Evolutionary conservation across 2,329 filamentous ascomycete genomes (phyloP).

Genomic region (Aspergillus sp.): DNA sequence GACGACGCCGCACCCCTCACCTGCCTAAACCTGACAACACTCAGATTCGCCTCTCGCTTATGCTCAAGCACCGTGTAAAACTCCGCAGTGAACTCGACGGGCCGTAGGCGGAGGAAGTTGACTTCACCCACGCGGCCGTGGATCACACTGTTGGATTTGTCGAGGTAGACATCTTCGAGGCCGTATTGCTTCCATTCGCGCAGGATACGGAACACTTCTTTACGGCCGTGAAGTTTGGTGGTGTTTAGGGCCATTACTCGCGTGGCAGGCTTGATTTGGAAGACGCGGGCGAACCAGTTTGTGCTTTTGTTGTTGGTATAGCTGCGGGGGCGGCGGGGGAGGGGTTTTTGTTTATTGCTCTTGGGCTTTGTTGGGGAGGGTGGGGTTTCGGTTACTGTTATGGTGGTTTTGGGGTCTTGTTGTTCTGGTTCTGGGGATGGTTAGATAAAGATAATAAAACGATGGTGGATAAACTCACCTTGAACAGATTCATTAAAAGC

Average conservation of each 20-base stretch:
- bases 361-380: slow-evolving; percentile 8
- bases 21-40: slow-evolving; percentile 79
- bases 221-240: slow-evolving; percentile 64
- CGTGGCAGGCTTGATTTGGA: slow-evolving; percentile 78
- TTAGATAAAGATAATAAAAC: background rate
- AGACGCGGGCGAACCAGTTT: slow-evolving; percentile 83
- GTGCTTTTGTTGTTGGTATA: slow-evolving; percentile 44
- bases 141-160: slow-evolving; percentile 72
- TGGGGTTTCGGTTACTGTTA: background rate
- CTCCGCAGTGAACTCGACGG: slow-evolving; percentile 80
- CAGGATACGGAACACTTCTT: slow-evolving; percentile 68
- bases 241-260: slow-evolving; percentile 69
- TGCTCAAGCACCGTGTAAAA: slow-evolving; percentile 86
- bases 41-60: slow-evolving; percentile 66
- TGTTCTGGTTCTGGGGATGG: slow-evolving; percentile 8
- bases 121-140: slow-evolving; percentile 67
- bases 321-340: slow-evolving; percentile 10
- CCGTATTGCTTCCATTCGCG: slow-evolving; percentile 76
- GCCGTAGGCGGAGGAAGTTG: slow-evolving; percentile 76
- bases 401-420: background rate
- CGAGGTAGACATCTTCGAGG: slow-evolving; percentile 69
- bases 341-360: slow-evolving; percentile 7
- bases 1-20: slow-evolving; percentile 86
- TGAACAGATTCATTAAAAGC: slow-evolving; percentile 20
- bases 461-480: slow-evolving; percentile 27